Percentiles rank a stretch among this genome's conserved stretches.
Conservation (phyloP, 2,329 filamentous ascomycete species). For the Colletotrichum orbiculare region DNA sequence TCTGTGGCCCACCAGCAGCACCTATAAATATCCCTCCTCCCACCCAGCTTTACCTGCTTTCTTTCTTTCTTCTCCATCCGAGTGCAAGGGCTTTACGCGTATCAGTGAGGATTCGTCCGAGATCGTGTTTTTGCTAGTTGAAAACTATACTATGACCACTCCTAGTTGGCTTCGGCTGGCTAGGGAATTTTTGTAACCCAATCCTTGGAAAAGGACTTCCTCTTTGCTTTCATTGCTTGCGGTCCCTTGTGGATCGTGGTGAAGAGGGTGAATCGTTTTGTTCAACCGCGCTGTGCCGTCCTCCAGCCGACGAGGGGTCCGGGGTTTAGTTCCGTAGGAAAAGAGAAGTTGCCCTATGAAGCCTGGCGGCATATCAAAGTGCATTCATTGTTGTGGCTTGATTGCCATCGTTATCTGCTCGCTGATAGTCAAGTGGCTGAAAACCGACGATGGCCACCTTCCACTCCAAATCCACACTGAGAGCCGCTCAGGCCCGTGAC, state of each 20-base stretch:
- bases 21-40: background rate
- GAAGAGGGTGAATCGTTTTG: conserved; percentile 58
- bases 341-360: no score
- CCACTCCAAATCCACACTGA: no score
- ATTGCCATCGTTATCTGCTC: no score
- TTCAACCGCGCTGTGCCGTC: no score
- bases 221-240: conserved; percentile 62
- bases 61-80: conserved; percentile 62
- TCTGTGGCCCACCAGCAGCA: conserved; percentile 10
- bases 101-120: conserved; percentile 90
- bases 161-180: conserved; percentile 74
- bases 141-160: conserved; percentile 87
- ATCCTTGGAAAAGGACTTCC: conserved; percentile 40
- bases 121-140: conserved; percentile 91
- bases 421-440: no score
- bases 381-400: no score
- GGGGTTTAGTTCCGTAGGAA: no score
- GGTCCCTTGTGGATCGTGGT: conserved; percentile 53
- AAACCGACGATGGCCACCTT: no score
- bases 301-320: no score
- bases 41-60: conserved; percentile 31
- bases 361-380: no score
- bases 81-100: conserved; percentile 84
- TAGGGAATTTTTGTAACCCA: conserved; percentile 81
- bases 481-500: no score